phyloP scores from a whole-genome alignment of 2,329 filamentous ascomycete species.

The Aaosphaeria arxii region DNA sequence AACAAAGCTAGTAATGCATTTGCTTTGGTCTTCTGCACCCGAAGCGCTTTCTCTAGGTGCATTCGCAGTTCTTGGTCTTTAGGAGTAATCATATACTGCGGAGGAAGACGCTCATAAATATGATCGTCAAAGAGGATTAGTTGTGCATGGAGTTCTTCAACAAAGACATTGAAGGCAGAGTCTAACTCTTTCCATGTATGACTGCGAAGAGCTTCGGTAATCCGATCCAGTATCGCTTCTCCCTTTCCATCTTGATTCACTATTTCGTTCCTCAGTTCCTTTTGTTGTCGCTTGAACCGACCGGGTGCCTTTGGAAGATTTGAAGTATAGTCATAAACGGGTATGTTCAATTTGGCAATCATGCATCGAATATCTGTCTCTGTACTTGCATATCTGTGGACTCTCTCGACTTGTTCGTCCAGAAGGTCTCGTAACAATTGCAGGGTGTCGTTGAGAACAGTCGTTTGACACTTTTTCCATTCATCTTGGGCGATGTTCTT shows the following conservation, averaged over 20 bases:
- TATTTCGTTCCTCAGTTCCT: neutral
- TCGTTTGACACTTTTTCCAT: conserved; percentile 3
- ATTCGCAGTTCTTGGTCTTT: too few relatives aligned
- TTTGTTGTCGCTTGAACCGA: conserved; percentile 1
- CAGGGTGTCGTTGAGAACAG: neutral
- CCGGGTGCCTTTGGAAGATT: neutral
- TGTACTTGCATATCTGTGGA: conserved; percentile 5
- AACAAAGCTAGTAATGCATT: too few relatives aligned
- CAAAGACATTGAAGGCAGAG: conserved; percentile 1
- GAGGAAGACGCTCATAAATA: conserved; percentile 5
- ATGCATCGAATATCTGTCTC: conserved; percentile 10
- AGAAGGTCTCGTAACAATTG: neutral
- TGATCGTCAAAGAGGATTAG: conserved; percentile 4
- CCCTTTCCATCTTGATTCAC: neutral
- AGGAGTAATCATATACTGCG: conserved; percentile 1
- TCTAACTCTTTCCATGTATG: neutral
- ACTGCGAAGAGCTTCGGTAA: neutral
- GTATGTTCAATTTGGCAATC: conserved; percentile 3
- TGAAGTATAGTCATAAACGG: conserved; percentile 1
- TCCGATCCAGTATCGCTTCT: conserved; percentile 2
- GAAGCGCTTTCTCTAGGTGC: too few relatives aligned
- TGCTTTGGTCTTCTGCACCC: too few relatives aligned
- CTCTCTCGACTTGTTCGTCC: neutral
- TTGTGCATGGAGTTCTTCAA: conserved; percentile 1
- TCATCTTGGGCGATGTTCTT: conserved; percentile 4